Evolutionary conservation across 768 basidiomycete genomes (phyloP).

Genomic region (Ramaria sp.): DNA sequence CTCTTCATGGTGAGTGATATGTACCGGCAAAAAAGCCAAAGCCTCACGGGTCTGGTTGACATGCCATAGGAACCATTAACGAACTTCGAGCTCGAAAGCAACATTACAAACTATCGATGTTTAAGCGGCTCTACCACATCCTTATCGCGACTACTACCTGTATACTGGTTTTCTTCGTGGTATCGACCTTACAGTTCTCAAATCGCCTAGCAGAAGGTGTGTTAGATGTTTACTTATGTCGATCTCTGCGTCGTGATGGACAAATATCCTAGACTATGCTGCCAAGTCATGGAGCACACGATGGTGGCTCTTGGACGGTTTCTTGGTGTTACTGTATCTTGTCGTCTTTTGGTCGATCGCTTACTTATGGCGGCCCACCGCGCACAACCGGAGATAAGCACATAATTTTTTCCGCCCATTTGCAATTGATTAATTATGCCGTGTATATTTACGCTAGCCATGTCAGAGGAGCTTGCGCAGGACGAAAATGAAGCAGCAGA

Average conservation of each 20-base stretch:
- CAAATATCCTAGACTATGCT: conserved; percentile 63
- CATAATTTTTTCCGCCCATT: background rate
- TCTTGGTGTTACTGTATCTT: conserved; percentile 82
- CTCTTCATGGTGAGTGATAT: conserved; percentile 58
- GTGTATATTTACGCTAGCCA: conserved; percentile 60
- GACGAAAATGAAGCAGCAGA: conserved; percentile 86
- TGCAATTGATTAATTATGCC: conserved; percentile 14
- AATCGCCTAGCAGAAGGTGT: conserved; percentile 83
- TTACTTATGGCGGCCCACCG: conserved; percentile 91
- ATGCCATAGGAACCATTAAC: conserved; percentile 62
- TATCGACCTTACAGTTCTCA: conserved; percentile 86
- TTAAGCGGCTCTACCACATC: conserved; percentile 75
- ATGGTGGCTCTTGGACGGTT: conserved; percentile 97
- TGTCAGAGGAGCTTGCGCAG: conserved; percentile 95
- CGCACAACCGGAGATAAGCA: conserved; percentile 76
- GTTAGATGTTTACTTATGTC: conserved; percentile 12
- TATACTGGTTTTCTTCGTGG: conserved; percentile 82
- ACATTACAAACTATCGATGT: conserved; percentile 80
- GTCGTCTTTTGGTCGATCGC: conserved; percentile 69
- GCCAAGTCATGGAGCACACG: conserved; percentile 81
- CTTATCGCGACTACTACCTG: conserved; percentile 73
- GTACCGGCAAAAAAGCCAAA: background rate
- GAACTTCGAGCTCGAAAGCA: conserved; percentile 83
- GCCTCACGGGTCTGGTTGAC: conserved; percentile 7
- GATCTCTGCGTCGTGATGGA: background rate